Percentiles rank a stretch among this genome's conserved stretches.
These are phyloP conservation scores for Hyaloscypha hepaticicola DNA, from an alignment of 495 filamentous ascomycete genomes.

Conservation along the genomic window DNA sequence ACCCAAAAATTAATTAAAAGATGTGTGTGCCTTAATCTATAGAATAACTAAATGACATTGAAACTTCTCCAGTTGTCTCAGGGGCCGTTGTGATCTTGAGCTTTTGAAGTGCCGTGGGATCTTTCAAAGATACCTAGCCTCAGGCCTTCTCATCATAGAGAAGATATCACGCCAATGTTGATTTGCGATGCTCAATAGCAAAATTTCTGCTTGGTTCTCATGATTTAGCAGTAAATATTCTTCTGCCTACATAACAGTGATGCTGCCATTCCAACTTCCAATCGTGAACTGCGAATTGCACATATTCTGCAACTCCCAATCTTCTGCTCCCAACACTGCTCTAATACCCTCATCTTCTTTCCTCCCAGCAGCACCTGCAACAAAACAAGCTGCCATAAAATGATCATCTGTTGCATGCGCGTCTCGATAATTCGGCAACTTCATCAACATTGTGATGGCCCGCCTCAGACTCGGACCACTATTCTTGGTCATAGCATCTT, in stretches of 20 bases:
- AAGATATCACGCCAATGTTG: no score
- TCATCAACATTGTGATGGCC: slow-evolving; percentile 58
- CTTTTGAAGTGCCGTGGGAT: no score
- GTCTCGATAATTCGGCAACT: slow-evolving; percentile 57
- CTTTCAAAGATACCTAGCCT: no score
- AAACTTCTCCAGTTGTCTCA: no score
- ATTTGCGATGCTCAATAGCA: no score
- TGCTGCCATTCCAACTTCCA: slow-evolving; percentile 26
- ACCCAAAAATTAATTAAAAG: slow-evolving; percentile 29
- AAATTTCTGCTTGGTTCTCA: neutral
- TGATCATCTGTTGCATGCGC: slow-evolving; percentile 65
- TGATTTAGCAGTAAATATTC: neutral
- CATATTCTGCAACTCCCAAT: slow-evolving; percentile 65
- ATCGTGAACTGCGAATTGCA: slow-evolving; percentile 60
- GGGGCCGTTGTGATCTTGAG: no score
- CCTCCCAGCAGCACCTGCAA: slow-evolving; percentile 49
- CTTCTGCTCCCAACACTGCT: slow-evolving; percentile 52
- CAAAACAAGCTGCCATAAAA: slow-evolving; percentile 59
- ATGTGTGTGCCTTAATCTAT: no score
- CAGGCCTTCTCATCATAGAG: no score
- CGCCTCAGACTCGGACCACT: slow-evolving; percentile 46
- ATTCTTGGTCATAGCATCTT: slow-evolving; percentile 48
- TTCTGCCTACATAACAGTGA: neutral
- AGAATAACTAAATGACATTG: no score
- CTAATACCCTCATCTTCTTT: slow-evolving; percentile 42